These are phyloP conservation scores for Penicillium goetzii DNA, from an alignment of 495 filamentous ascomycete genomes.

Conservation along the genomic window DNA sequence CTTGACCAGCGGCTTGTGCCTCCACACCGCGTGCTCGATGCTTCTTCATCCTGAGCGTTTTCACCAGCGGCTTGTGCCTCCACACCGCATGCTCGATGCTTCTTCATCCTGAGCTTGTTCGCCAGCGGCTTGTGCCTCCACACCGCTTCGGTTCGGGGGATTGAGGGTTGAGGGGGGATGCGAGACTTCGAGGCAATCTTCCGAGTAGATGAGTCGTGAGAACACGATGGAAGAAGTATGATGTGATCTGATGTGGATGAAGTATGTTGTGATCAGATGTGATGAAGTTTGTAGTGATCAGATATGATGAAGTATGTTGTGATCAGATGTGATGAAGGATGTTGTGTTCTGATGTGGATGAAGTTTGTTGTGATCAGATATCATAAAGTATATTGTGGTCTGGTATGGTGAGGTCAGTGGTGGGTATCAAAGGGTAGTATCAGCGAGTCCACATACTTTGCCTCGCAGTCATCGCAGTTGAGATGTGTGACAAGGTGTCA, in stretches of 20 bases:
- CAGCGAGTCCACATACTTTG: neutral
- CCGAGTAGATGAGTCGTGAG: neutral
- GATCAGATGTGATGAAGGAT: too few species aligned
- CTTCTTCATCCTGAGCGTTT: neutral
- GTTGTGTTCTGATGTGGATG: too few species aligned
- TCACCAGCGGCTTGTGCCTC: neutral
- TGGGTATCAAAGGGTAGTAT: neutral
- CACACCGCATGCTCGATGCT: neutral
- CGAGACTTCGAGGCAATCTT: slow-evolving; percentile 3
- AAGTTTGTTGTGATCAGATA: too few species aligned
- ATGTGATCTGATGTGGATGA: too few species aligned
- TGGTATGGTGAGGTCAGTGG: neutral
- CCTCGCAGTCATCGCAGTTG: neutral
- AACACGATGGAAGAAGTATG: neutral
- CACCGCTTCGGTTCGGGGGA: neutral
- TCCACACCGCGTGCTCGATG: neutral
- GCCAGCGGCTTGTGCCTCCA: neutral
- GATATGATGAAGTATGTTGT: too few species aligned
- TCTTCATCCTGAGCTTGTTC: neutral
- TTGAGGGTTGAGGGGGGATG: neutral
- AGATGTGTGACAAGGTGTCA: neutral
- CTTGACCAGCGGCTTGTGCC: neutral
- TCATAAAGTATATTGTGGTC: neutral
- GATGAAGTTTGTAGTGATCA: too few species aligned
- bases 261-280: too few species aligned